A percentile compares a stretch with the other conserved stretches of the same genome.
These are phyloP conservation scores for rapeseed (Brassica napus) DNA, from an alignment of 345 rosid species.

Conservation along the genomic window DNA sequence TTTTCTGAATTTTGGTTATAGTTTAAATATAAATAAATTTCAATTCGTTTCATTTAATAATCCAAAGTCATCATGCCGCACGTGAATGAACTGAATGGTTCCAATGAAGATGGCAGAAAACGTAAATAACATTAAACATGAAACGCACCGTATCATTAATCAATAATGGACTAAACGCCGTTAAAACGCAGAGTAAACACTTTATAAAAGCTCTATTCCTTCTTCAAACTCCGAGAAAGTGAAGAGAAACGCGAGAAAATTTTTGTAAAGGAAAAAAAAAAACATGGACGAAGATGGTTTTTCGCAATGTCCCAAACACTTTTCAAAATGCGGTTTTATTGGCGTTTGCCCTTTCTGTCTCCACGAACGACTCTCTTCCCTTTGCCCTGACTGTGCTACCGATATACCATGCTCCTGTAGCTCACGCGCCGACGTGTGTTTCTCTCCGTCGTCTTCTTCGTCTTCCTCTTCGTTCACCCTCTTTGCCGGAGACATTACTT, in stretches of 20 bases:
- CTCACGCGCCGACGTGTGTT: conserved; percentile 46
- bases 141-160: conserved; percentile 11
- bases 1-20: not conserved
- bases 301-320: conserved; percentile 74
- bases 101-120: conserved; percentile 13
- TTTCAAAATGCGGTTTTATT: conserved; percentile 47
- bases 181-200: conserved; percentile 25
- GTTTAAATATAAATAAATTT: not conserved
- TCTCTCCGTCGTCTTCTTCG: conserved; percentile 50
- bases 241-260: not conserved
- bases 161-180: conserved; percentile 13
- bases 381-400: conserved; percentile 82
- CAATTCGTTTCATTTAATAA: conserved; percentile 7
- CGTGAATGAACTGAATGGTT: conserved; percentile 42
- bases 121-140: conserved; percentile 17
- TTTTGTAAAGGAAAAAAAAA: not conserved
- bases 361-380: conserved; percentile 66
- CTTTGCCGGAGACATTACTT: conserved; percentile 33
- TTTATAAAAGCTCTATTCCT: conserved; percentile 1
- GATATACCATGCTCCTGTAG: conserved; percentile 71
- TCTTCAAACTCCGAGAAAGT: conserved; percentile 20
- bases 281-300: conserved; percentile 65
- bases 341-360: conserved; percentile 79
- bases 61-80: conserved; percentile 27
- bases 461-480: conserved; percentile 51